Base-by-base conservation (phyloP, 768 basidiomycete species). In the Podaxis sp. region DNA sequence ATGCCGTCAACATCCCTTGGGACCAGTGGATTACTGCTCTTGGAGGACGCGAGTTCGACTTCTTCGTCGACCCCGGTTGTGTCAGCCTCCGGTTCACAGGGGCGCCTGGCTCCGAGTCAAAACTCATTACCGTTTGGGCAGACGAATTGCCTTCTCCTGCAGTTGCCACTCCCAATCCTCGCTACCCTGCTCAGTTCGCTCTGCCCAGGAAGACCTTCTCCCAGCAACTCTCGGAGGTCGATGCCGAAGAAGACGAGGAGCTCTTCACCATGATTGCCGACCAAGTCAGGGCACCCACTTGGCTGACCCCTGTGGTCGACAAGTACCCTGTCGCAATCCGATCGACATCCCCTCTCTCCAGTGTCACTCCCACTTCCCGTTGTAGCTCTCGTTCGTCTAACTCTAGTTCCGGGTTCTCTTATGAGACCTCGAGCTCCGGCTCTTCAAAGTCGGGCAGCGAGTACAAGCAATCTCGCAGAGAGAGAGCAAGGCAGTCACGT, bases 51-150 rank as follows among this genome's bases (percentile, higher is more conserved):
- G 87, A 89, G 73, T 86, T 92, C 69, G 90, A 92, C 72, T 81
- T 93, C 62, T 88, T 89, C 72, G 82, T 91, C 66, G 88, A 92
- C 71, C 91, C 91, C 63, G 90, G 89, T 62, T 86, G 83, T 70
- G 83, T 93, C 64, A 87, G 87, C 61, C 75, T 90, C 64, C 88
- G 88, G 62, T 78, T 81, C 68, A 72, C 74, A 47, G 69, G 69
- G 47, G 59, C 63, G 44, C 68, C 70, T 28, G 71, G 75, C 58
- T 47, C 59, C 59, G 53, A 61, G 59, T 61, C 59, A 46, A 78
- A 80, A 67, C 76, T 84, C 59, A 70, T 84, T 68, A 88, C 83
- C 55, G 69, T 92, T 67, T 92, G 90, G 90, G 82, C 86, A 3
- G 85, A 85, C 59, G 80, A 83, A 65, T 65, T 74, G 48, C 69